Percentiles rank a stretch among this genome's conserved stretches.
Conservation (phyloP, 2,329 filamentous ascomycete genomes). For the Ophiocordyceps camponoti-rufipedis region DNA sequence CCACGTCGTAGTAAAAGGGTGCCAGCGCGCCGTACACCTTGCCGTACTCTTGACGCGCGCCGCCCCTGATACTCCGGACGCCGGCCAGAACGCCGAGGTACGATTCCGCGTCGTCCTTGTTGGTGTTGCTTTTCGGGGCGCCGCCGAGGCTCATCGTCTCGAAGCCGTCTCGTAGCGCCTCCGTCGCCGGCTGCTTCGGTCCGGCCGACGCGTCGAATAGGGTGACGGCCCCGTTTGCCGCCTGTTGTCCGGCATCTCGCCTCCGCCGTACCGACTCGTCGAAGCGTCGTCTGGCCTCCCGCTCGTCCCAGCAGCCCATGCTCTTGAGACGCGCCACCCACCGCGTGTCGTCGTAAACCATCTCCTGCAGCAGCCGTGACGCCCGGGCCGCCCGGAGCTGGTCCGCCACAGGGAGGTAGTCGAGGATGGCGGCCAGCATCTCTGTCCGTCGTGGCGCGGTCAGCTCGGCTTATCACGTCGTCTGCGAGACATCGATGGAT, state of each 20-base stretch:
- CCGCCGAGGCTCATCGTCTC: conserved; percentile 49
- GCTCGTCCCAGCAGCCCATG: conserved; percentile 87
- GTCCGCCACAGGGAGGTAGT: conserved; percentile 73
- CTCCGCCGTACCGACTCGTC: conserved; percentile 50
- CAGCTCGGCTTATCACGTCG: neutral
- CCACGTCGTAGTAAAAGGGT: conserved; percentile 77
- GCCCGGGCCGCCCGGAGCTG: conserved; percentile 71
- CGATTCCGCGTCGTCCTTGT: conserved; percentile 39
- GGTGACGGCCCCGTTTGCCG: conserved; percentile 23
- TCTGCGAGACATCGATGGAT: neutral
- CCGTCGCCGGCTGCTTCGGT: conserved; percentile 27
- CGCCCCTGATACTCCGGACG: conserved; percentile 63
- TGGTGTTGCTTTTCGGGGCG: conserved; percentile 17
- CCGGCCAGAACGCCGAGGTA: conserved; percentile 52
- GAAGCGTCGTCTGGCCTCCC: conserved; percentile 62
- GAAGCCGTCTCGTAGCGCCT: conserved; percentile 46
- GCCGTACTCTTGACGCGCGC: conserved; percentile 77
- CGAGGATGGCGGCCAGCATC: conserved; percentile 72
- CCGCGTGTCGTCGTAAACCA: conserved; percentile 95
- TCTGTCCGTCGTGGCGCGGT: conserved; percentile 28
- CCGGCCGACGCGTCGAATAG: conserved; percentile 57
- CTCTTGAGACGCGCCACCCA: conserved; percentile 76
- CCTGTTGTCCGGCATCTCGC: conserved; percentile 27
- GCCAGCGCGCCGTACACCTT: conserved; percentile 77
- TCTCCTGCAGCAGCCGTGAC: conserved; percentile 78